Conservation (phyloP, 1,139 yeast genomes). For the Nematodospora anomalae region DNA sequence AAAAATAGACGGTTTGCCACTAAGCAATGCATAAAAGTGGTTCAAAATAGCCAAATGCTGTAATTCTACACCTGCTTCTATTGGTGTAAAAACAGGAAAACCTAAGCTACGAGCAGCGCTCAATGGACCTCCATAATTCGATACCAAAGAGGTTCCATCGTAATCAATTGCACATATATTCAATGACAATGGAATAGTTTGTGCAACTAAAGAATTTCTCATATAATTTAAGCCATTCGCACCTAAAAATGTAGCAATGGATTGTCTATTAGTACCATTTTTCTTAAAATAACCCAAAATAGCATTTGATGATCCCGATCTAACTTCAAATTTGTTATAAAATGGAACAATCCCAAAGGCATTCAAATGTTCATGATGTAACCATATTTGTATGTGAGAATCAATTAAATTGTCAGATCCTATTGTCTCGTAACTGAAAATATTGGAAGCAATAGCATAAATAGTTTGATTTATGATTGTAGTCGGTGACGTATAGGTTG, state of each 20-base stretch:
- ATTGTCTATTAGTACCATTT: constrained; percentile 41
- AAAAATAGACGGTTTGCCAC: constrained; percentile 62
- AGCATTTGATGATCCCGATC: constrained; percentile 83
- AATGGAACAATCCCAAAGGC: constrained; percentile 58
- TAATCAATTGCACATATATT: constrained; percentile 76
- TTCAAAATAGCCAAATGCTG: constrained; percentile 71
- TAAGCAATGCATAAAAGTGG: constrained; percentile 55
- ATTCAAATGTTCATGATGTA: constrained; percentile 50
- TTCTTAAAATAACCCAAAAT: constrained; percentile 67
- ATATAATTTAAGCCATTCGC: constrained; percentile 67
- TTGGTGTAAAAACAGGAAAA: constrained; percentile 73
- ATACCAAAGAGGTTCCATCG: constrained; percentile 56
- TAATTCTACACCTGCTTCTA: constrained; percentile 55
- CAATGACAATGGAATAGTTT: constrained; percentile 58
- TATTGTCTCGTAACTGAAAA: constrained; percentile 70
- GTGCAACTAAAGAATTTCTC: constrained; percentile 50
- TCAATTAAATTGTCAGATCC: constrained; percentile 65
- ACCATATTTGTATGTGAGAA: constrained; percentile 62
- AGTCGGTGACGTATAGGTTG: constrained; percentile 61
- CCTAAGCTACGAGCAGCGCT: constrained; percentile 64
- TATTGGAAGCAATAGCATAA: constrained; percentile 59
- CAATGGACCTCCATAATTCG: constrained; percentile 68
- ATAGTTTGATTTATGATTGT: constrained; percentile 65
- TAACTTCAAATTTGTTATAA: constrained; percentile 63
- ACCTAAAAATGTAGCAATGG: constrained; percentile 60